phyloP scores from a whole-genome alignment of 768 basidiomycete species.

The Boletus rufocinnamomeus region DNA sequence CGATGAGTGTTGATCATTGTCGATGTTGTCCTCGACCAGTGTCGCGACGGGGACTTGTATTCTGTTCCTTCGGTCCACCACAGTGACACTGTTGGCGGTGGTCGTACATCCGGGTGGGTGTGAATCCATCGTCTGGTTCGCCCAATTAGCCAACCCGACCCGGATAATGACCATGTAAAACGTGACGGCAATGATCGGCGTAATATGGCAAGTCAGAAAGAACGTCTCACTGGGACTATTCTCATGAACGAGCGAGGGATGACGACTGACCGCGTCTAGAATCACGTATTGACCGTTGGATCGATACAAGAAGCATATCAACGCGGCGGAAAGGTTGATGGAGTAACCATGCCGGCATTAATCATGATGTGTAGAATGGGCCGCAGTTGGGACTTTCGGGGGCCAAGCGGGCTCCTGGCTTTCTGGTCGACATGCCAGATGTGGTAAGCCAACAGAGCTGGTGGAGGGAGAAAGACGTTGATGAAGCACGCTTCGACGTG shows the following conservation, averaged over 20 bases:
- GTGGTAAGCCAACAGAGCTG: neutral
- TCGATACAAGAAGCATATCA: neutral
- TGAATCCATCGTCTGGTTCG: neutral
- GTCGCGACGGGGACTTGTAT: neutral
- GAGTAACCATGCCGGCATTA: slow-evolving; percentile 12
- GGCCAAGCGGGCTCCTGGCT: too few species aligned
- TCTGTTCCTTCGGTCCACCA: neutral
- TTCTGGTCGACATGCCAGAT: neutral
- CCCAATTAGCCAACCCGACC: slow-evolving; percentile 1
- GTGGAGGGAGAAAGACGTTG: neutral
- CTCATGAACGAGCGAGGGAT: neutral
- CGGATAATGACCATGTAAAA: slow-evolving; percentile 24
- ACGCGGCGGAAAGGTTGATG: neutral
- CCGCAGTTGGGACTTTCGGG: neutral
- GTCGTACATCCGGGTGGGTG: too few species aligned
- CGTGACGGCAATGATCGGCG: slow-evolving; percentile 17
- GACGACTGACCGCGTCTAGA: slow-evolving; percentile 7
- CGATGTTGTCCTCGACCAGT: neutral
- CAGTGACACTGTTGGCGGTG: too few species aligned
- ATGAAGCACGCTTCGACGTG: neutral
- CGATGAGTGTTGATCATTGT: neutral
- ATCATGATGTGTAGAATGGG: slow-evolving; percentile 2
- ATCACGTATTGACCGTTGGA: slow-evolving; percentile 11
- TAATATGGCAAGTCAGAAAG: neutral
- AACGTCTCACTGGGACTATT: neutral